Conservation (phyloP, 257 asterid genomes). For the Knoxia roxburghii region DNA sequence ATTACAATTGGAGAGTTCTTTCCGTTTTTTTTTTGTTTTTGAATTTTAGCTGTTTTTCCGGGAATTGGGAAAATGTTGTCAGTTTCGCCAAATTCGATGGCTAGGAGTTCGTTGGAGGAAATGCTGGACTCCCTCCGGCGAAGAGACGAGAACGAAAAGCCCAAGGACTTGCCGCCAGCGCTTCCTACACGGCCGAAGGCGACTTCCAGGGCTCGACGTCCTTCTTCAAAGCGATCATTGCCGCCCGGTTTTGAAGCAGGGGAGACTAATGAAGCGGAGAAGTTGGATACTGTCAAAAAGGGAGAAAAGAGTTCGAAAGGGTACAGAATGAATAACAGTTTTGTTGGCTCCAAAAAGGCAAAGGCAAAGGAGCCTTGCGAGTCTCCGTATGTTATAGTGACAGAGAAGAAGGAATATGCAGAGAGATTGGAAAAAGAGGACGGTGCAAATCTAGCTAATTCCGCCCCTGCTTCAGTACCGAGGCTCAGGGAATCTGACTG, state of each 20-base stretch:
- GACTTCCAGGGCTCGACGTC: constrained; percentile 57
- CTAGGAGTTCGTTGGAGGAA: constrained; percentile 86
- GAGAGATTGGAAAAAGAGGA: constrained; percentile 27
- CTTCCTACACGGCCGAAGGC: constrained; percentile 75
- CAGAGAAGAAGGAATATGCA: constrained; percentile 20
- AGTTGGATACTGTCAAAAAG: constrained; percentile 15
- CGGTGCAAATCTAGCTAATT: constrained; percentile 22
- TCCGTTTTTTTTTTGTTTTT: no score
- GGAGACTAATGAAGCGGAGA: constrained; percentile 23
- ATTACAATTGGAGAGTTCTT: constrained; percentile 16
- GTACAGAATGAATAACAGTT: constrained; percentile 26
- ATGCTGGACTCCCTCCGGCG: constrained; percentile 82
- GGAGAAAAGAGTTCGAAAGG: constrained; percentile 22
- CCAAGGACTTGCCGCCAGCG: constrained; percentile 76
- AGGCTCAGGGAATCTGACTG: constrained; percentile 38
- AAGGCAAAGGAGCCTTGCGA: constrained; percentile 37
- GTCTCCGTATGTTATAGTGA: constrained; percentile 37
- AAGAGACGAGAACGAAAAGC: constrained; percentile 51
- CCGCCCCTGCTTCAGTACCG: constrained; percentile 23
- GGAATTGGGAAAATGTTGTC: constrained; percentile 41
- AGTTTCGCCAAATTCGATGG: constrained; percentile 45
- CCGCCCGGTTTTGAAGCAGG: constrained; percentile 32
- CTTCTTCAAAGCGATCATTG: constrained; percentile 51
- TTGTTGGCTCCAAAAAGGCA: constrained; percentile 53
- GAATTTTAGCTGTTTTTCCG: background rate